A percentile compares a stretch with the other conserved stretches of the same genome.
These are phyloP conservation scores for Citrus mangshanensis DNA, from an alignment of 345 rosid genomes.

Conservation along the genomic window DNA sequence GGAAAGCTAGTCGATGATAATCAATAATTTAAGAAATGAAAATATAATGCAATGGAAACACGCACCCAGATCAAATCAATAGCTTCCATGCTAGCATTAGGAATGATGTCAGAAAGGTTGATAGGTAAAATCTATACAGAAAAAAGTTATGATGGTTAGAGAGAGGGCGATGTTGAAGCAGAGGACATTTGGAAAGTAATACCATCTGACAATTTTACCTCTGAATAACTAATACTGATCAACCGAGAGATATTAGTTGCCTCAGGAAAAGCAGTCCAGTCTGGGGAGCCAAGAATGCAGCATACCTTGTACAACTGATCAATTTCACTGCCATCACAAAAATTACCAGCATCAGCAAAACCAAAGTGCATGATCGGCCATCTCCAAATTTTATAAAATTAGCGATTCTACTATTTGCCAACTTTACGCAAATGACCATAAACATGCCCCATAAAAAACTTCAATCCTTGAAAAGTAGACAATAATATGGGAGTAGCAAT, in stretches of 20 bases:
- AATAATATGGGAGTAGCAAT: background rate
- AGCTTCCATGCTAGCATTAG: slow-evolving; percentile 80
- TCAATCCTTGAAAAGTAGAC: background rate
- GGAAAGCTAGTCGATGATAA: background rate
- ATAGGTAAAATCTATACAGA: slow-evolving; percentile 55
- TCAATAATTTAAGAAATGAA: background rate
- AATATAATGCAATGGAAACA: slow-evolving; percentile 4
- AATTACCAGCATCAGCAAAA: background rate
- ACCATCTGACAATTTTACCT: slow-evolving; percentile 35
- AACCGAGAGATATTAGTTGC: slow-evolving; percentile 62
- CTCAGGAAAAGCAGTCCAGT: slow-evolving; percentile 71
- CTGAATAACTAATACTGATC: slow-evolving; percentile 54
- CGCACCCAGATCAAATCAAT: slow-evolving; percentile 76
- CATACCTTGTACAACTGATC: slow-evolving; percentile 93
- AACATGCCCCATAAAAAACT: background rate
- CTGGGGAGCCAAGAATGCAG: slow-evolving; percentile 74
- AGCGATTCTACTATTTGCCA: background rate
- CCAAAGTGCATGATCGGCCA: background rate
- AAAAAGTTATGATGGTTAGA: slow-evolving; percentile 1
- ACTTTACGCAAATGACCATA: background rate
- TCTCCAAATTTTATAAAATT: background rate
- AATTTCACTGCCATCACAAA: slow-evolving; percentile 57
- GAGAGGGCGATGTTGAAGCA: background rate
- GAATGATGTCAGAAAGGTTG: slow-evolving; percentile 60
- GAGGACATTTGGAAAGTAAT: background rate